Evolutionary conservation across 805 yeast species (phyloP).

Genomic region (Ogataea minuta): DNA sequence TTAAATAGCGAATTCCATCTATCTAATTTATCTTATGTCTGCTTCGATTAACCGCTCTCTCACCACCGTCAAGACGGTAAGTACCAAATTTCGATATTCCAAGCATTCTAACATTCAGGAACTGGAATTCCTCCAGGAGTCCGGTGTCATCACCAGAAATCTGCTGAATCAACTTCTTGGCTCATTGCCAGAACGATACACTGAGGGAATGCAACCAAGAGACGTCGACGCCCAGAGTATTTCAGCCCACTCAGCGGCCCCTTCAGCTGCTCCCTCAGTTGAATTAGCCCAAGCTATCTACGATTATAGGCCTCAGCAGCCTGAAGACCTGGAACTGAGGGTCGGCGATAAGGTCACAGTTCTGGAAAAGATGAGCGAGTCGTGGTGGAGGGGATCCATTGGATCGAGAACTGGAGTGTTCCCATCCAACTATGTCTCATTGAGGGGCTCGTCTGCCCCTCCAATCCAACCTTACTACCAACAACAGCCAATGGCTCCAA

Average conservation of each 20-base stretch:
- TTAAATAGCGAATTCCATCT: neutral
- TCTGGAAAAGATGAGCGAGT: constrained; percentile 68
- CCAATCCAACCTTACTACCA: constrained; percentile 19
- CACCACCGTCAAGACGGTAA: constrained; percentile 59
- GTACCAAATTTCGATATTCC: constrained; percentile 10
- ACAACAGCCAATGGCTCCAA: constrained; percentile 20
- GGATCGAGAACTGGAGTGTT: constrained; percentile 72
- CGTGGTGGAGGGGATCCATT: constrained; percentile 87
- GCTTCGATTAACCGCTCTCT: constrained; percentile 76
- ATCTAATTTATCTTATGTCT: constrained; percentile 27
- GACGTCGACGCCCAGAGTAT: constrained; percentile 32
- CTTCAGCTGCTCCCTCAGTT: constrained; percentile 2
- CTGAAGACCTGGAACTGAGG: constrained; percentile 64
- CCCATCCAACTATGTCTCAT: constrained; percentile 81
- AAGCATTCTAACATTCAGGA: constrained; percentile 38
- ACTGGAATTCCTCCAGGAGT: constrained; percentile 73
- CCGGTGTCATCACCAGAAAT: constrained; percentile 62
- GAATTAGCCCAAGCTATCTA: constrained; percentile 67
- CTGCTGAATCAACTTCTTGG: constrained; percentile 49
- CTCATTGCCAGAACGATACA: constrained; percentile 58
- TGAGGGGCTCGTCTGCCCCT: constrained; percentile 21
- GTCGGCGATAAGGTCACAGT: constrained; percentile 72
- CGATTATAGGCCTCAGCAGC: constrained; percentile 70
- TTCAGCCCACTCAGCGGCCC: constrained; percentile 10
- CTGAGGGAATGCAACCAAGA: constrained; percentile 38